Base-by-base conservation (phyloP, 2,329 filamentous ascomycete genomes). In the Ilyonectria robusta region DNA sequence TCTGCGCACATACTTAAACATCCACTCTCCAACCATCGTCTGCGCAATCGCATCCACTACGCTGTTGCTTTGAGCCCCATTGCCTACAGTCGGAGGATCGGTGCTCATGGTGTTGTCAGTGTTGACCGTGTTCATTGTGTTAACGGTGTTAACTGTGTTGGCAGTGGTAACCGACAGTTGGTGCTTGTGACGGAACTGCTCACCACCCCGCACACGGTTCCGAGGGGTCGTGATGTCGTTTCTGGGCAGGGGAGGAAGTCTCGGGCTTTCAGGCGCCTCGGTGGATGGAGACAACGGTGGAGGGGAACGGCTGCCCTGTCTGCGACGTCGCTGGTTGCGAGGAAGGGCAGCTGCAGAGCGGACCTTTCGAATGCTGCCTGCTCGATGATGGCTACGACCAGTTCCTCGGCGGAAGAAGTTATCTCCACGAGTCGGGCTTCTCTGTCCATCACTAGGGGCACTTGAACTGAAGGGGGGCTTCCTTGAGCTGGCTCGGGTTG, bases 1-100 rank as follows among this genome's bases (percentile, higher is more conserved):
- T 78, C 93, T 89, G 58, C 93, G 88, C 37, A 95, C 92, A 76
- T 97, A 96, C 81, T 97, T 97, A 85, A 92, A 95, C 93, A 97
- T 95, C 93, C 94, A 96, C 77, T 98, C 96, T 42, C 96, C 96
- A 33, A 99, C 94, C 96, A 99, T 99, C 0, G 95, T 97, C 78
- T 97, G 95, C 1, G 96, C 95, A 80, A 99, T 98, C 4, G 96
- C 94, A 82, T 98, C 96, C 6, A 99, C 95, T 15, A 98, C 94
- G 50, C 91, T 92, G 0, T 92, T 92, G 48, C 91, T 89, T 72
- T 94, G 91, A 33, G 89, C 86, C 11, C 85, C 83, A 72, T 86
- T 90, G 47, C 84, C 86, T 61, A 56, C 65, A 35, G 86, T 84
- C 88, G 70, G 82, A 78, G 62, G 73, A 37, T 81, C 80, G 2